phyloP scores from a whole-genome alignment of 2,329 filamentous ascomycete species.

The Colletotrichum tabaci region DNA sequence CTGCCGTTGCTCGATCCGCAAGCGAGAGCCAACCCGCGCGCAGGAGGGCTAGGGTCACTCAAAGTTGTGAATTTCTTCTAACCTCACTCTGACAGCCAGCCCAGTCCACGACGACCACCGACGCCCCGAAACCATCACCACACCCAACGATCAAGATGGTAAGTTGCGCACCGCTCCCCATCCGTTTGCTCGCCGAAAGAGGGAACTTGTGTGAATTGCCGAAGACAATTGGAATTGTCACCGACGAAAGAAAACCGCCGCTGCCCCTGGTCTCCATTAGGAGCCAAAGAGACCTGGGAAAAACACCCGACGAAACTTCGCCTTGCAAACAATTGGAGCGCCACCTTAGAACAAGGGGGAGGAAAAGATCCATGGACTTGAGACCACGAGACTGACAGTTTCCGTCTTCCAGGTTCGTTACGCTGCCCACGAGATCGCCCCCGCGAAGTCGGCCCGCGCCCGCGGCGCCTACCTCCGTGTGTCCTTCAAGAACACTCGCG shows the following conservation, averaged over 20 bases:
- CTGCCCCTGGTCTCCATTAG: conserved; percentile 3
- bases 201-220: background rate
- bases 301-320: conserved; percentile 11
- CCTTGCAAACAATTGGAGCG: conserved; percentile 20
- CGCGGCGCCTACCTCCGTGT: conserved; percentile 99
- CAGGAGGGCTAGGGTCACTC: conserved; percentile 53
- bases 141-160: conserved; percentile 72
- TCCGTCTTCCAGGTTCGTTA: conserved; percentile 83
- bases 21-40: conserved; percentile 61
- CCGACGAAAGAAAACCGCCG: background rate
- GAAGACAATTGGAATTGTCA: background rate
- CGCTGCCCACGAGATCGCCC: conserved; percentile 89
- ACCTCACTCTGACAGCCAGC: conserved; percentile 50
- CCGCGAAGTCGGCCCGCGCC: conserved; percentile 95
- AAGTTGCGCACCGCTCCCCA: conserved; percentile 53
- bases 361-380: background rate
- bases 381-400: conserved; percentile 40
- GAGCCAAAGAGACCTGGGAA: background rate
- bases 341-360: background rate
- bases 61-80: conserved; percentile 63
- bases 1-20: conserved; percentile 55
- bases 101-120: conserved; percentile 52
- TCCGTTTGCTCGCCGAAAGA: conserved; percentile 25
- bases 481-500: conserved; percentile 99
- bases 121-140: conserved; percentile 68